phyloP scores from a whole-genome alignment of 78 protist species.

The Speleostelium caveatum region DNA sequence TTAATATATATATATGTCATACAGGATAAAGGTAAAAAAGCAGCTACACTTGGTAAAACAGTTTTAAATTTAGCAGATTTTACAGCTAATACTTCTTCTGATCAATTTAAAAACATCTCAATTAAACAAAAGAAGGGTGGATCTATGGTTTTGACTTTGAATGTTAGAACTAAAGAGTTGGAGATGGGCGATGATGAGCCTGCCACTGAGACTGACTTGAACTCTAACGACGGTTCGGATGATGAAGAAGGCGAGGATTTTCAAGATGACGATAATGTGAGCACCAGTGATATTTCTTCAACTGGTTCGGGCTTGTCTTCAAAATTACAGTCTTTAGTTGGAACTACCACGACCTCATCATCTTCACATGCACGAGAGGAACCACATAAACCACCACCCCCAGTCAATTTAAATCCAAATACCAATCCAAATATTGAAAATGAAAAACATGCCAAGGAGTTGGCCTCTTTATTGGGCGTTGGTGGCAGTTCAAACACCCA shows the following conservation, averaged over 20 bases:
- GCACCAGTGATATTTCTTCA: constrained; percentile 5
- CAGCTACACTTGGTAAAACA: constrained; percentile 44
- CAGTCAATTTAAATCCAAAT: neutral
- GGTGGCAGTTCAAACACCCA: neutral
- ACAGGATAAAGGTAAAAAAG: constrained; percentile 52
- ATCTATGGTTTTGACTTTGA: constrained; percentile 17
- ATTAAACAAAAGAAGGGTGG: constrained; percentile 66
- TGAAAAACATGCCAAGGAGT: neutral
- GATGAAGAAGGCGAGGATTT: constrained; percentile 75
- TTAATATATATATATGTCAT: neutral
- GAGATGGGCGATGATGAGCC: constrained; percentile 66
- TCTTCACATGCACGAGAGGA: too few species aligned
- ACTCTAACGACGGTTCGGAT: constrained; percentile 71
- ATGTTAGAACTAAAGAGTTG: constrained; percentile 37
- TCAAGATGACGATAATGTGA: constrained; percentile 9
- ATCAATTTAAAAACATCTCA: constrained; percentile 30
- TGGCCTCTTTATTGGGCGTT: neutral
- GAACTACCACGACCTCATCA: neutral
- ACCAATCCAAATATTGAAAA: neutral
- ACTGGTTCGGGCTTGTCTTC: neutral
- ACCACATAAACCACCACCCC: neutral
- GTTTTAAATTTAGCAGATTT: constrained; percentile 57
- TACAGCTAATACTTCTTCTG: constrained; percentile 20
- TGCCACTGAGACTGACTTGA: constrained; percentile 58
- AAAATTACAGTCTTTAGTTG: neutral